Evolutionary conservation across 2,329 filamentous ascomycete species (phyloP).

Genomic region (Decorospora gaudefroyi): DNA sequence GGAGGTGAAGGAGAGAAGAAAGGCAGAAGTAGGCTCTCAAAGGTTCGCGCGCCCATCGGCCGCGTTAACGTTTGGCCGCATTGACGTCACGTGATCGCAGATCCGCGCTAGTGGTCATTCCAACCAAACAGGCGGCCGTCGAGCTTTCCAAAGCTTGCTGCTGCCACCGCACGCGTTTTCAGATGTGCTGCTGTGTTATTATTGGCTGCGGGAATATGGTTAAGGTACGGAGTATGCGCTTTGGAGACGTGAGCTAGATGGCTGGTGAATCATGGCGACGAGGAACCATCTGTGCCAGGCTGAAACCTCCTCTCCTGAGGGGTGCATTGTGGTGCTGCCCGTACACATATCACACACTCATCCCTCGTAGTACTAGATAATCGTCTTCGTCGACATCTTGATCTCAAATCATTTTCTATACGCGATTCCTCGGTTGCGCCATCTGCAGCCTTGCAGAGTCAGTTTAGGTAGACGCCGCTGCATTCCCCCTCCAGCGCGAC

Average conservation of each 20-base stretch:
- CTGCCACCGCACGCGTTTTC: no score
- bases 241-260: conserved; percentile 22
- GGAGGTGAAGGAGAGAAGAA: conserved; percentile 25
- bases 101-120: conserved; percentile 11
- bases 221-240: conserved; percentile 9
- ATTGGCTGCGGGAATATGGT: neutral
- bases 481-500: conserved; percentile 31
- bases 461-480: conserved; percentile 24
- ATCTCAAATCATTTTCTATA: neutral
- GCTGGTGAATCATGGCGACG: conserved; percentile 30
- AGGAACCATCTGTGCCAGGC: conserved; percentile 17
- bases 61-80: conserved; percentile 28
- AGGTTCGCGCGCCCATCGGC: conserved; percentile 23
- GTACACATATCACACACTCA: conserved; percentile 4
- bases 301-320: conserved; percentile 33
- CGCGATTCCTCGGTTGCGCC: neutral
- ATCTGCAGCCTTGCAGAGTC: conserved; percentile 23
- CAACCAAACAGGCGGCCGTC: conserved; percentile 4
- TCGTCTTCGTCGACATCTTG: conserved; percentile 2
- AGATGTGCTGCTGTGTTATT: neutral
- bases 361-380: neutral
- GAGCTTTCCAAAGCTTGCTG: conserved; percentile 5
- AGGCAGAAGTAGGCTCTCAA: conserved; percentile 22
- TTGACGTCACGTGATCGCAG: conserved; percentile 19
- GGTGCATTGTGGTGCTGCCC: conserved; percentile 15